Base-by-base conservation (phyloP, 805 yeast species). In the Kodamaea fukazawae region DNA sequence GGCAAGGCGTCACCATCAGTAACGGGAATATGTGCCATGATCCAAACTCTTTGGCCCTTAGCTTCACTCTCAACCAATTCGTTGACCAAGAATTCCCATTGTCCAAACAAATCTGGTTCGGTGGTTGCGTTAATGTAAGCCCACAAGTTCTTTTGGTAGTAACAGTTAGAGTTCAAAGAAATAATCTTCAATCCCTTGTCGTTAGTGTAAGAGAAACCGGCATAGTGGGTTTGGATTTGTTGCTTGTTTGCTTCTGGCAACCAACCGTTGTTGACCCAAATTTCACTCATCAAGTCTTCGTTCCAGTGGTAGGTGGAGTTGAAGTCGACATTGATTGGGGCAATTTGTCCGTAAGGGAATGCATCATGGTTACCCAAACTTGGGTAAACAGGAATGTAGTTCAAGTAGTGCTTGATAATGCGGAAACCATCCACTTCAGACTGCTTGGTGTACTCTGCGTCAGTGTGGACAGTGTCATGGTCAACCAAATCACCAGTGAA, bases 401-500 rank as follows among this genome's bases (percentile, higher is more conserved):
- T 63, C 42, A 82, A 67, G 48, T 50, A 67, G 40, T 61, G 60
- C 43, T 81, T 82, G 68, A 82, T 66, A 43, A 80, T 73, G 11
- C 68, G 75, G 32, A 83, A 86, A 45, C 84, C 79, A 53, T 66
- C 83, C 40, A 88, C 79, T 40, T 84, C 95, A 7, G 83, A 81
- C 7, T 73, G 86, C 6, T 70, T 86, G 45, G 86, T 89, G 43
- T 78, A 75, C 30, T 80, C 85, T 32, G 75, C 66, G 34, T 73
- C 73, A 51, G 73, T 69, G 34, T 70, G 67, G 9, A 65, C 52
- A 41, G 73, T 78, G 48, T 76, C 81, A 53, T 83, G 90, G 55
- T 83, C 88, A 39, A 82, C 83, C 54, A 81, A 67, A 53, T 83
- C 90, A 41, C 89, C 89, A 4, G 88, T 83, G 67, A 83, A 83